A percentile compares a stretch with the other conserved stretches of the same genome.
These are phyloP conservation scores for Carnegiea gigantea DNA, from an alignment of 179 eudicot species.

Conservation along the genomic window DNA sequence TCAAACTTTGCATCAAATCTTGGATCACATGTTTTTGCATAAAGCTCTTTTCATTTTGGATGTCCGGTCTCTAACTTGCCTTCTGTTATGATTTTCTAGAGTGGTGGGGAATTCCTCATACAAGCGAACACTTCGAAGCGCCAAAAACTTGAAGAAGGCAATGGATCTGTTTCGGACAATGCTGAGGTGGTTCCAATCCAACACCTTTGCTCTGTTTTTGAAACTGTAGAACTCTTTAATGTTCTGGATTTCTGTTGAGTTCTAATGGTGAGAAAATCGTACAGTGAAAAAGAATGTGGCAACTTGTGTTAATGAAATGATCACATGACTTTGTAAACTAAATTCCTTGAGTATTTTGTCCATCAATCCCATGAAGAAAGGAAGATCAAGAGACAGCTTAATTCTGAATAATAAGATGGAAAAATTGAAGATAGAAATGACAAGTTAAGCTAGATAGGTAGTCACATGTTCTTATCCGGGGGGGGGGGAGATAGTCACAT, in stretches of 20 bases:
- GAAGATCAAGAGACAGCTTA: background rate
- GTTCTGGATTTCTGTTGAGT: background rate
- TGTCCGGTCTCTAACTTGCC: background rate
- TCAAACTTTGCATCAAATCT: background rate
- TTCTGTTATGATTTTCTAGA: conserved; percentile 37
- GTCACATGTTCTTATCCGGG: no score
- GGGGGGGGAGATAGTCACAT: background rate
- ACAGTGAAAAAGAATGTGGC: background rate
- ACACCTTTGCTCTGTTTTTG: background rate
- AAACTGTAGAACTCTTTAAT: background rate
- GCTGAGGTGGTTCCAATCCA: conserved; percentile 50
- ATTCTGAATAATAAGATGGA: background rate
- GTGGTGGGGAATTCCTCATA: conserved; percentile 85
- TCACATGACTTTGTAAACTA: background rate
- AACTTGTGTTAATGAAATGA: background rate
- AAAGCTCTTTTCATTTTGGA: background rate
- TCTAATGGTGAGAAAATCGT: background rate
- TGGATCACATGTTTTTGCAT: background rate
- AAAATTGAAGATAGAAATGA: background rate
- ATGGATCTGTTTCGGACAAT: conserved; percentile 41
- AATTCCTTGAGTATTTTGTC: background rate
- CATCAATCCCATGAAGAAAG: background rate
- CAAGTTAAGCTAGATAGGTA: background rate
- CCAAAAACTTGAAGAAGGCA: conserved; percentile 57
- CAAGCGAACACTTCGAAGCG: conserved; percentile 94